phyloP scores from a whole-genome alignment of 257 asterid genomes.

The Ajuga chamaepitys region DNA sequence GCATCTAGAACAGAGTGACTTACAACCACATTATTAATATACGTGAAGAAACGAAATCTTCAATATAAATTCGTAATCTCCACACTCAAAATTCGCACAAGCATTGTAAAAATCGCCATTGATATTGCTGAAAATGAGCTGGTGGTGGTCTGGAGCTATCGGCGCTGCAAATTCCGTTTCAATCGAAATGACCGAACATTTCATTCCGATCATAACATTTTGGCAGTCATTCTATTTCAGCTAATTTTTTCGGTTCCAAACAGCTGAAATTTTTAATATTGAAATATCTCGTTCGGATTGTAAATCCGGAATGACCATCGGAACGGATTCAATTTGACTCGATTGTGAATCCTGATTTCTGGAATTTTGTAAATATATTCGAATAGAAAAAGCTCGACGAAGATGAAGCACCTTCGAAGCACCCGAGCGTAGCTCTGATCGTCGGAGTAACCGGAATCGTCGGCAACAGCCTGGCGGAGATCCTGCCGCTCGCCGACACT shows the following conservation, averaged over 20 bases:
- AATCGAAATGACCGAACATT: no score
- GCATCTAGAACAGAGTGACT: background rate
- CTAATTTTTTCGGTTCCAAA: no score
- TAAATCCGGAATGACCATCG: no score
- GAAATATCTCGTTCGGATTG: no score
- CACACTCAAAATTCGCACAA: background rate
- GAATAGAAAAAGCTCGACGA: conserved; percentile 66
- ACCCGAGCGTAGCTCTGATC: conserved; percentile 76
- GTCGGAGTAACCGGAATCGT: conserved; percentile 92
- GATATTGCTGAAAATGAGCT: conserved; percentile 74
- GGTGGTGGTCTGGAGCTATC: conserved; percentile 97
- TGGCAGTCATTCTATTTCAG: no score
- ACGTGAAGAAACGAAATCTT: background rate
- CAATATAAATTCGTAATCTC: background rate
- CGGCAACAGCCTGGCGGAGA: conserved; percentile 91
- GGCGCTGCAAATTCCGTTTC: conserved; percentile 89
- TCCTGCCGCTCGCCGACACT: conserved; percentile 89
- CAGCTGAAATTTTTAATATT: no score
- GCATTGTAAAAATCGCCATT: background rate
- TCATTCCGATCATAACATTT: no score
- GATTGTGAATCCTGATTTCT: no score
- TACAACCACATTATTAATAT: background rate
- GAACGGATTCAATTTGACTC: no score
- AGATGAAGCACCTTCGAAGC: conserved; percentile 54
- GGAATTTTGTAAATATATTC: no score